Evolutionary conservation across 805 yeast genomes (phyloP).

Genomic region (Starmerella roubikii): DNA sequence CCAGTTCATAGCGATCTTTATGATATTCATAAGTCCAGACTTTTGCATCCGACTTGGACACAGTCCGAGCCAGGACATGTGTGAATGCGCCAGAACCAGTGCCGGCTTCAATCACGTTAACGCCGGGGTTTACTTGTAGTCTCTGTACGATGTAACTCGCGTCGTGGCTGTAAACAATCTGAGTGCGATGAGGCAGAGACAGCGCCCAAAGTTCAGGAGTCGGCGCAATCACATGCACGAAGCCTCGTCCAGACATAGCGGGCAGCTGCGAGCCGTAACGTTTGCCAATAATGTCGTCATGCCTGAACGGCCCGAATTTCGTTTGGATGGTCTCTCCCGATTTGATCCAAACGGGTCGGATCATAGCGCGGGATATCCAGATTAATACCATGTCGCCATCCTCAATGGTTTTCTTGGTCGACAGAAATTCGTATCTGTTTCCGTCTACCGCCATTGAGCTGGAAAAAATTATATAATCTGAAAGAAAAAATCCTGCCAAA

Average conservation of each 20-base stretch:
- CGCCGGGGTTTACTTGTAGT: slow-evolving; percentile 56
- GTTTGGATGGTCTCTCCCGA: slow-evolving; percentile 59
- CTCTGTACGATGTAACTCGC: slow-evolving; percentile 82
- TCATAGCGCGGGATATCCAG: slow-evolving; percentile 66
- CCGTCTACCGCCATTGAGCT: background rate
- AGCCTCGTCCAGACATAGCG: slow-evolving; percentile 50
- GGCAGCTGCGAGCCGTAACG: slow-evolving; percentile 77
- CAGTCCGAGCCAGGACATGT: slow-evolving; percentile 79
- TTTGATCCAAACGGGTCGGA: slow-evolving; percentile 58
- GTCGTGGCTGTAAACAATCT: slow-evolving; percentile 93
- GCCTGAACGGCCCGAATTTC: slow-evolving; percentile 82
- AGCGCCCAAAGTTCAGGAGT: slow-evolving; percentile 93
- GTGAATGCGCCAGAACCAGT: slow-evolving; percentile 96
- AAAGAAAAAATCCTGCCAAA: slow-evolving; percentile 1
- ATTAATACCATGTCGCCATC: slow-evolving; percentile 81
- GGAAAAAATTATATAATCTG: slow-evolving; percentile 15
- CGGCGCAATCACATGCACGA: slow-evolving; percentile 77
- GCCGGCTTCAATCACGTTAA: slow-evolving; percentile 87
- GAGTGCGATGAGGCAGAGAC: slow-evolving; percentile 95
- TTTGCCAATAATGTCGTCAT: slow-evolving; percentile 64
- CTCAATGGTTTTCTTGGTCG: slow-evolving; percentile 45
- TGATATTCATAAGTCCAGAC: slow-evolving; percentile 87
- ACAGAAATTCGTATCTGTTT: slow-evolving; percentile 3
- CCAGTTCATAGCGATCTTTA: slow-evolving; percentile 67
- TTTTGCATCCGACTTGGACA: slow-evolving; percentile 38